Conservation (phyloP, 306 rosid genomes). For the Glycine tomentella region DNA sequence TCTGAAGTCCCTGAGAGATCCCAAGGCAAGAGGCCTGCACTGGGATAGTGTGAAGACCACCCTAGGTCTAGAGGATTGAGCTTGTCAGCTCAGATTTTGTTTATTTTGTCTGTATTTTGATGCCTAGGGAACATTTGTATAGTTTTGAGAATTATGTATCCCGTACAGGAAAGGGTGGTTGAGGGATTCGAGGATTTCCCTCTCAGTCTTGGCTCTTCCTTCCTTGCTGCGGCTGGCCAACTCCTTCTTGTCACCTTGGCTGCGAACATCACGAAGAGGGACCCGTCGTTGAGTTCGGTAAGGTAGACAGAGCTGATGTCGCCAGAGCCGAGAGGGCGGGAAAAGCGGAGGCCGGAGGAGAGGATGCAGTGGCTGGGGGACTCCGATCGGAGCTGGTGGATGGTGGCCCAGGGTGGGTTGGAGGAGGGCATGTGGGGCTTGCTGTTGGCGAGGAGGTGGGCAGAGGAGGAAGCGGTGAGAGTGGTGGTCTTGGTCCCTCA, state of each 20-base stretch:
- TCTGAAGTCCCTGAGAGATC: too few species aligned
- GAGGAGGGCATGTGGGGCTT: conserved; percentile 72
- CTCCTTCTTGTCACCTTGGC: conserved; percentile 87
- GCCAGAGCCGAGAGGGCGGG: conserved; percentile 72
- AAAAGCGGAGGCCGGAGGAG: conserved; percentile 75
- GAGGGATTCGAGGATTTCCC: conserved; percentile 70
- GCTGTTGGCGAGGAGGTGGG: conserved; percentile 38
- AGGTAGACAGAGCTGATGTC: conserved; percentile 85
- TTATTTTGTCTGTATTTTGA: too few species aligned
- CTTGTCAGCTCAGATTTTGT: too few species aligned
- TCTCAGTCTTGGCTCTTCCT: conserved; percentile 80
- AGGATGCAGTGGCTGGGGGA: conserved; percentile 57
- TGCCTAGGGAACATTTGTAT: too few species aligned
- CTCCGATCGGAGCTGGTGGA: conserved; percentile 76
- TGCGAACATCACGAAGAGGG: conserved; percentile 56
- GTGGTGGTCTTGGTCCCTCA: conserved; percentile 73
- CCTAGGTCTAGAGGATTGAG: too few species aligned
- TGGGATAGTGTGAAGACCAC: too few species aligned
- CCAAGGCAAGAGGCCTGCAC: too few species aligned
- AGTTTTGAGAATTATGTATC: too few species aligned
- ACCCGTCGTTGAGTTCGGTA: conserved; percentile 56
- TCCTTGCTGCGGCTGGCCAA: conserved; percentile 74
- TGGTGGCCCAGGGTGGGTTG: conserved; percentile 75
- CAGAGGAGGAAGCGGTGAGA: conserved; percentile 65
- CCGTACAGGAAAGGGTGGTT: conserved; percentile 83